Percentiles rank a stretch among this genome's conserved stretches.
phyloP scores from a whole-genome alignment of 768 basidiomycete genomes.

The Roridomyces roridus region DNA sequence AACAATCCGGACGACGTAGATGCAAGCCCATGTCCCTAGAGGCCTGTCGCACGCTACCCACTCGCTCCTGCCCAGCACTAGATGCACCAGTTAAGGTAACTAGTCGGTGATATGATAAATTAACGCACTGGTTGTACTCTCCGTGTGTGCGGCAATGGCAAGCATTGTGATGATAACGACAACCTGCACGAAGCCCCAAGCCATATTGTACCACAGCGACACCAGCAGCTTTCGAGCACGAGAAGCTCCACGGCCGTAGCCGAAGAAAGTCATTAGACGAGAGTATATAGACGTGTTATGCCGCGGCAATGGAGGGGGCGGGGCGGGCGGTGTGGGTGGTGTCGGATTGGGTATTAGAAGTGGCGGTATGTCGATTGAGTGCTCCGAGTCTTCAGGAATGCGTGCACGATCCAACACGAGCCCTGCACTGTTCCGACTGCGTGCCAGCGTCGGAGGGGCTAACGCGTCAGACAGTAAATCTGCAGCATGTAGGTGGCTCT shows the following conservation, averaged over 20 bases:
- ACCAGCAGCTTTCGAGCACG: slow-evolving; percentile 54
- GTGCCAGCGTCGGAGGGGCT: not conserved
- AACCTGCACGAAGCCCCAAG: slow-evolving; percentile 57
- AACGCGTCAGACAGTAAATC: slow-evolving; percentile 6
- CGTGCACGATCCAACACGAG: slow-evolving; percentile 10
- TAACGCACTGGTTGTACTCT: slow-evolving; percentile 44
- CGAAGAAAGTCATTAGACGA: slow-evolving; percentile 48
- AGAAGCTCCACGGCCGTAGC: slow-evolving; percentile 57
- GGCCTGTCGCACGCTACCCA: slow-evolving; percentile 60
- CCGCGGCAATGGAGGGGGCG: slow-evolving; percentile 29
- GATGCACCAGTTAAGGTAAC: not conserved
- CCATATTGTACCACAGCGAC: slow-evolving; percentile 50
- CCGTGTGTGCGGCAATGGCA: slow-evolving; percentile 44
- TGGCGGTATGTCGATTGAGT: too few relatives aligned
- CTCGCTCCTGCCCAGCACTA: slow-evolving; percentile 42
- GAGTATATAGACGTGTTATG: slow-evolving; percentile 33
- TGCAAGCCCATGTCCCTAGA: slow-evolving; percentile 60
- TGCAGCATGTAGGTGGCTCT: slow-evolving; percentile 20
- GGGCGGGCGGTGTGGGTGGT: slow-evolving; percentile 6
- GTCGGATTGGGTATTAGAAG: not conserved
- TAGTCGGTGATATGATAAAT: not conserved
- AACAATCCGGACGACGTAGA: slow-evolving; percentile 57
- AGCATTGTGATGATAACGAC: slow-evolving; percentile 56
- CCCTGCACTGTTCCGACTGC: slow-evolving; percentile 1
- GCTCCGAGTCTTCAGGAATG: slow-evolving; percentile 16